Evolutionary conservation across 2,329 filamentous ascomycete species (phyloP).

Genomic region (Mycosphaerella sp.): DNA sequence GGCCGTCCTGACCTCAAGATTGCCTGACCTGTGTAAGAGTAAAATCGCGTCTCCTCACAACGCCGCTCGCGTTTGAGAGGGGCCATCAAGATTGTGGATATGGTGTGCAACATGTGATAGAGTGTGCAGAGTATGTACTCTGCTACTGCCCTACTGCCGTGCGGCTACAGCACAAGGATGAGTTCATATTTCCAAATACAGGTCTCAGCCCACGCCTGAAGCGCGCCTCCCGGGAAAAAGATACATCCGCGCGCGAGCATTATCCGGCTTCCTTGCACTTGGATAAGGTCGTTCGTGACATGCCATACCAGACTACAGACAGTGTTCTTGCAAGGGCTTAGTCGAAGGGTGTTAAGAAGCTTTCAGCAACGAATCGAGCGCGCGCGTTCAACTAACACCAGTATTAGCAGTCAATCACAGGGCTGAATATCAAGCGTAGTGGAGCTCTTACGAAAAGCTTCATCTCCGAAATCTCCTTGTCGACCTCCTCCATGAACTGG

Average conservation of each 20-base stretch:
- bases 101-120: background rate
- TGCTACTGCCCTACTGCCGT: background rate
- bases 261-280: too few relatives aligned
- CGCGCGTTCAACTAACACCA: slow-evolving; percentile 74
- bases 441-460: slow-evolving; percentile 81
- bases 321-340: slow-evolving; percentile 8
- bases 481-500: slow-evolving; percentile 99
- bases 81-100: background rate
- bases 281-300: background rate
- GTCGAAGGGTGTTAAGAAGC: slow-evolving; percentile 75
- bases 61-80: too few relatives aligned
- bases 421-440: background rate
- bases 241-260: background rate
- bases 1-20: too few relatives aligned
- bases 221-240: background rate
- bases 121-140: background rate
- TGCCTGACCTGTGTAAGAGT: too few relatives aligned
- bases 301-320: background rate
- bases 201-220: background rate
- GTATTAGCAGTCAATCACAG: slow-evolving; percentile 27
- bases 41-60: too few relatives aligned
- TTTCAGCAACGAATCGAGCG: slow-evolving; percentile 96
- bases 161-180: background rate
- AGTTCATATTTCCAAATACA: background rate
- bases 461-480: slow-evolving; percentile 99